Base-by-base conservation (phyloP, 1,139 yeast species). In the Suhomyces coccinellae region DNA sequence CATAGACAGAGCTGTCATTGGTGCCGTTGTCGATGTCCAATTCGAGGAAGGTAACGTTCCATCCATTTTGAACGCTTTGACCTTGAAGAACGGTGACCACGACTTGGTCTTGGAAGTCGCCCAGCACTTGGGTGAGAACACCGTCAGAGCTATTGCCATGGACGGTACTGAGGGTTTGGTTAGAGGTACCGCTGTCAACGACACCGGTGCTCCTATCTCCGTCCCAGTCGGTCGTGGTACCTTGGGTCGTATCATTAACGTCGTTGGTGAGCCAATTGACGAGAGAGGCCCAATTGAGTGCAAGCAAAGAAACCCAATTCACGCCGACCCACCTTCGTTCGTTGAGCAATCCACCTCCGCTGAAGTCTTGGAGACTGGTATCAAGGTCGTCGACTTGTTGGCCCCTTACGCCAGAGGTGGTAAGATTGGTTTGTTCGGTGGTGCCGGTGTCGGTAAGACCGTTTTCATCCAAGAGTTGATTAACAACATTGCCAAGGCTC, bases 371-470 rank as follows among this genome's bases (percentile, higher is more conserved):
- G 99, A 91, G 81, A 93, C 99, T 58, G 99, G 99, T 88, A 93
- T 93, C 73, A 93, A 93, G 85, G 99, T 93, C 75, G 99, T 93
- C 79, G 99, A 93, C 74, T 83, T 93, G 72, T 85, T 93, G 65
- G 99, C 99, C 62, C 99, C 99, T 63, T 93, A 93, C 82, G 99
- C 99, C 72, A 91, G 97, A 87, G 99, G 99, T 87, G 99, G 99
- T 88, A 93, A 93, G 86, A 93, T 93, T 88, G 99, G 99, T 85
- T 85, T 93, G 71, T 93, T 93, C 87, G 99, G 99, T 83, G 99
- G 99, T 91, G 99, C 99, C 77, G 99, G 99, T 91, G 99, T 93
- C 89, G 99, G 99, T 81, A 93, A 93, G 81, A 93, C 99, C 75
- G 99, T 93, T 58, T 93, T 93, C 79, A 93, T 93, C 79, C 99